phyloP scores from a whole-genome alignment of 2,329 filamentous ascomycete species.

The Teratosphaeria nubilosa region DNA sequence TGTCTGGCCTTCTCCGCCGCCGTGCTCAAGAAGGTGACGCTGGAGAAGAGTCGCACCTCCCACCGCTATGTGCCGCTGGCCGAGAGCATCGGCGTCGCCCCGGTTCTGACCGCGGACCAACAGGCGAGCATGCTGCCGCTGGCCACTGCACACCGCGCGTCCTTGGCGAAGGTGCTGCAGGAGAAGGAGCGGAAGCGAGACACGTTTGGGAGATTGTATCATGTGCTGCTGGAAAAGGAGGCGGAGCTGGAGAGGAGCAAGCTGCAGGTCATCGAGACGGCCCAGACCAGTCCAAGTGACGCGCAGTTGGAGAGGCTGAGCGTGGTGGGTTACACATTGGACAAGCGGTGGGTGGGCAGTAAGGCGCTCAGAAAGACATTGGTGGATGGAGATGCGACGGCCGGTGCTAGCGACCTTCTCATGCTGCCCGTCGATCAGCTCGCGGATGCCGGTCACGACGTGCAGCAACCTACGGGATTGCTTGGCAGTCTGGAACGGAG shows the following conservation, averaged over 20 bases:
- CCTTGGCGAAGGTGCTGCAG: constrained; percentile 49
- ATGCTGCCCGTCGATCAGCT: constrained; percentile 54
- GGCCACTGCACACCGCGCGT: constrained; percentile 61
- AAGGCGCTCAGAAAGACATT: constrained; percentile 64
- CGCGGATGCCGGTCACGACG: constrained; percentile 50
- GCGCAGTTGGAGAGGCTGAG: constrained; percentile 20
- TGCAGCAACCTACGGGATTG: constrained; percentile 43
- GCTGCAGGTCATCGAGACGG: constrained; percentile 19
- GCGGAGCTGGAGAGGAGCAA: constrained; percentile 45
- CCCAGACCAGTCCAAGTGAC: neutral
- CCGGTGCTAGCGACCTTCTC: constrained; percentile 53
- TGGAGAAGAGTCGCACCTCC: constrained; percentile 32
- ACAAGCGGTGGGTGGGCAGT: constrained; percentile 70
- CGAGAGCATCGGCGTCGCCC: constrained; percentile 40
- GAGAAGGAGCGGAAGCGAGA: constrained; percentile 50
- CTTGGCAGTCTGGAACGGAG: constrained; percentile 62
- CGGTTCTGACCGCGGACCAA: constrained; percentile 21
- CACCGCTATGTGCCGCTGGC: constrained; percentile 31
- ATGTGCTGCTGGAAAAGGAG: constrained; percentile 32
- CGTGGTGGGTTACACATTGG: constrained; percentile 48
- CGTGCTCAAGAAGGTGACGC: constrained; percentile 58
- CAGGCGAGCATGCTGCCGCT: constrained; percentile 48
- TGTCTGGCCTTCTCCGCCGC: constrained; percentile 73
- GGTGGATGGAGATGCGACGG: constrained; percentile 53
- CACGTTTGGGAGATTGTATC: constrained; percentile 54